These are phyloP conservation scores for Grammothele lineata DNA, from an alignment of 768 basidiomycete genomes.

Conservation along the genomic window DNA sequence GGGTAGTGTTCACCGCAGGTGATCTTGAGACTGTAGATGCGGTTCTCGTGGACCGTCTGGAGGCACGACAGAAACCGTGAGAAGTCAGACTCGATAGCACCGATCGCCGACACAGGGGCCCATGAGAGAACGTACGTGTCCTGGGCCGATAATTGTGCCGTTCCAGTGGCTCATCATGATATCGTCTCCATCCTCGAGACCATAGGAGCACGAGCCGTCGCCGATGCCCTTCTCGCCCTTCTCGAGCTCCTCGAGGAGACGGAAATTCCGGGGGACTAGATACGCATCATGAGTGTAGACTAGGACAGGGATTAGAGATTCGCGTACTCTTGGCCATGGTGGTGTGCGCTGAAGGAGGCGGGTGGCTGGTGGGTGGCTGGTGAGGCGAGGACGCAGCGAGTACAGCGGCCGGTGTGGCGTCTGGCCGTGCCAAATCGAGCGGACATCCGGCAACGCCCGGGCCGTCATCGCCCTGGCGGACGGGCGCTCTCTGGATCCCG, in stretches of 20 bases:
- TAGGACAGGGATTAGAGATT: too few species aligned
- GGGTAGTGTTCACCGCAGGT: conserved; percentile 75
- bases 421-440: conserved; percentile 9
- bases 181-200: conserved; percentile 92
- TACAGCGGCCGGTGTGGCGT: conserved; percentile 10
- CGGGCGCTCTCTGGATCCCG: too few species aligned
- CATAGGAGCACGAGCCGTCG: conserved; percentile 96
- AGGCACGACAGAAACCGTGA: conserved; percentile 6
- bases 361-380: background rate
- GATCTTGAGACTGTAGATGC: conserved; percentile 95
- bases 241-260: conserved; percentile 95
- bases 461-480: conserved; percentile 11
- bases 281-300: too few species aligned
- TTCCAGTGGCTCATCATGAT: conserved; percentile 99
- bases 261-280: conserved; percentile 93
- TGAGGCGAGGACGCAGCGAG: background rate
- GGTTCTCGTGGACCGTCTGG: conserved; percentile 96
- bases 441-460: conserved; percentile 8
- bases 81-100: conserved; percentile 12
- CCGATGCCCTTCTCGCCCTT: conserved; percentile 99
- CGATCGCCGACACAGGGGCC: conserved; percentile 3
- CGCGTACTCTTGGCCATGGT: conserved; percentile 33
- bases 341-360: background rate
- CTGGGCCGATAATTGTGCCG: conserved; percentile 97
- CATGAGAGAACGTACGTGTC: conserved; percentile 62